These are phyloP conservation scores for Cryomyces antarcticus DNA, from an alignment of 495 filamentous ascomycete genomes.

Conservation along the genomic window DNA sequence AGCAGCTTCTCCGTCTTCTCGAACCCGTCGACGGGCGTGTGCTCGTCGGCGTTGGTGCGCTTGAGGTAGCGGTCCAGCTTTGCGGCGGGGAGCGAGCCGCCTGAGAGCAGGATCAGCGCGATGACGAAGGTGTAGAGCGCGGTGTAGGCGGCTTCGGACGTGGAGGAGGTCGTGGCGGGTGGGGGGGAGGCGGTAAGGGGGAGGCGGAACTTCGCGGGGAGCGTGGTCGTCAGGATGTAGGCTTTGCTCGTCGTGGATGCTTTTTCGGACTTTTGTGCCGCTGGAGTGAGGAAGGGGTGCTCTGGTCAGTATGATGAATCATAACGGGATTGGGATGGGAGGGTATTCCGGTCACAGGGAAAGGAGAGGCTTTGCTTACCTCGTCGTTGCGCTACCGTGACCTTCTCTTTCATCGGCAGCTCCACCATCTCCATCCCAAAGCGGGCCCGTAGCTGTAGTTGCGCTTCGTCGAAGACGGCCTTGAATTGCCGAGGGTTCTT, in stretches of 20 bases:
- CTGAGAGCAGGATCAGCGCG: slow-evolving; percentile 48
- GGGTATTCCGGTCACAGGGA: slow-evolving; percentile 1
- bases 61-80: slow-evolving; percentile 39
- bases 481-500: slow-evolving; percentile 17
- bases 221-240: slow-evolving; percentile 52
- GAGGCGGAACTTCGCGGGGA: slow-evolving; percentile 43
- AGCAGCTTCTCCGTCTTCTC: slow-evolving; percentile 61
- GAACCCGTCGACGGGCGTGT: slow-evolving; percentile 33
- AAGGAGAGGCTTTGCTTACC: slow-evolving; percentile 25
- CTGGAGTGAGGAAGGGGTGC: slow-evolving; percentile 14
- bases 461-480: slow-evolving; percentile 19
- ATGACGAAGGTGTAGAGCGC: slow-evolving; percentile 65
- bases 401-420: slow-evolving; percentile 60
- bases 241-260: slow-evolving; percentile 34
- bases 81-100: slow-evolving; percentile 46
- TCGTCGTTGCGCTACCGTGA: slow-evolving; percentile 51
- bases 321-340: neutral
- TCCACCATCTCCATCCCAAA: slow-evolving; percentile 84
- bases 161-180: slow-evolving; percentile 36
- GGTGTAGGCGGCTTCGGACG: slow-evolving; percentile 55
- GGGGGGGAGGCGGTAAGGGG: slow-evolving; percentile 44
- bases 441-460: slow-evolving; percentile 27
- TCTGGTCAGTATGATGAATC: neutral
- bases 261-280: slow-evolving; percentile 35
- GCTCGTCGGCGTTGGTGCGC: slow-evolving; percentile 54